Conservation (phyloP, 495 filamentous ascomycete genomes). For the Sporormia fimetaria region DNA sequence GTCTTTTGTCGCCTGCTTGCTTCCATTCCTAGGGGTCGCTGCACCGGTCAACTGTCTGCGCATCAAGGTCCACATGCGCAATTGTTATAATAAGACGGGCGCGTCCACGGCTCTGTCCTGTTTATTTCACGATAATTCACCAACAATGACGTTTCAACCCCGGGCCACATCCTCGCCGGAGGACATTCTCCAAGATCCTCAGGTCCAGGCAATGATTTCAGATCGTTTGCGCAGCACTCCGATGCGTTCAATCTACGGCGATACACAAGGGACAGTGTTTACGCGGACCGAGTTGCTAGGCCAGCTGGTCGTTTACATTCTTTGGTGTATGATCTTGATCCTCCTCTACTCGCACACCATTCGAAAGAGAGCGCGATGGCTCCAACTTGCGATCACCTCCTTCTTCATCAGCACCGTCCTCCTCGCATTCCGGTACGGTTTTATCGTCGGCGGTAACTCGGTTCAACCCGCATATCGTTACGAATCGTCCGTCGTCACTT, state of each 20-base stretch:
- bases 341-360: neutral
- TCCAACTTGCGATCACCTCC: neutral
- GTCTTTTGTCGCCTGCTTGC: too few relatives aligned
- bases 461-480: slow-evolving; percentile 2
- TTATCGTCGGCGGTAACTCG: neutral
- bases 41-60: too few relatives aligned
- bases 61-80: too few relatives aligned
- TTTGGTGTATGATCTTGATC: neutral
- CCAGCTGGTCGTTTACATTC: neutral
- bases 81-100: too few relatives aligned
- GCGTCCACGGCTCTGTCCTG: too few relatives aligned
- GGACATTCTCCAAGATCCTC: too few relatives aligned
- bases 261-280: neutral
- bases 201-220: too few relatives aligned
- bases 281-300: slow-evolving; percentile 1
- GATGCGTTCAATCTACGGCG: slow-evolving; percentile 4
- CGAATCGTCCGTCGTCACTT: slow-evolving; percentile 3
- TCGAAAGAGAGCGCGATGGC: neutral
- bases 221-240: too few relatives aligned
- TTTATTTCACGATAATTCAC: too few relatives aligned
- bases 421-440: neutral
- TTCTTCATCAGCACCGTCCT: slow-evolving; percentile 1
- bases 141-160: too few relatives aligned
- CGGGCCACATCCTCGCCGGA: too few relatives aligned
- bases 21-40: too few relatives aligned